Evolutionary conservation across 345 rosid genomes (phyloP), one percentile per base, ranked within the genome.

Genomic region (Citrus hindsii): DNA sequence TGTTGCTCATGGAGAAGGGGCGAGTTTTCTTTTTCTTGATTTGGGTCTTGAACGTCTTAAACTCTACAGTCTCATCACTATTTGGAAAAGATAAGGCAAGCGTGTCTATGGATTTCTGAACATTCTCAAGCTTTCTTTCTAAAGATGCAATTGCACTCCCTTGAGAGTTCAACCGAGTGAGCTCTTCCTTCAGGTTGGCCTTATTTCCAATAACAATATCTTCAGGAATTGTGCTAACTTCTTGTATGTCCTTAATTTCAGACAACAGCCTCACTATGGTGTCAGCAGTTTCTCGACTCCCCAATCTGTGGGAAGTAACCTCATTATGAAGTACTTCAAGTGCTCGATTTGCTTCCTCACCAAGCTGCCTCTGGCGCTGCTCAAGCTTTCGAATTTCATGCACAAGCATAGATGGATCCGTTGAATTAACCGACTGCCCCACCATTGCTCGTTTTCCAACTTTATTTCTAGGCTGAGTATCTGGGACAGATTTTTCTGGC

Each of bases 321-420:
- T 95, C 98, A 82, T 92, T 95, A 76, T 95, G 98, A 82, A 95
- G 94, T 32, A 95, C 92, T 72, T 95, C 98, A 51, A 93, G 91
- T 59, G 98, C 97, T 79, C 87, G 90, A 82, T 88, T 93, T 83
- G 99, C 99, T 84, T 93, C 99, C 56, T 89, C 96, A 2, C 97
- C 94, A 55, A 95, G 87, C 82, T 90, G 92, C 91, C 88, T 89
- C 82, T 95, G 98, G 66, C 85, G 87, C 81, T 91, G 92, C 81
- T 91, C 98, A 77, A 95, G 90, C 83, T 92, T 88, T 63, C 98
- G 87, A 65, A 95, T 95, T 80, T 92, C 99, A 33, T 89, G 91
- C 68, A 91, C 94, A 38, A 95, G 88, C 81, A 86, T 86, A 80
- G 91, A 86, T 86, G 93, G 98, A 85, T 92, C 89, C 21, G 85